Percentiles rank a stretch among this genome's conserved stretches.
phyloP scores from a whole-genome alignment of 352 stramenopile genomes.

The Phytophthora sansomeana region DNA sequence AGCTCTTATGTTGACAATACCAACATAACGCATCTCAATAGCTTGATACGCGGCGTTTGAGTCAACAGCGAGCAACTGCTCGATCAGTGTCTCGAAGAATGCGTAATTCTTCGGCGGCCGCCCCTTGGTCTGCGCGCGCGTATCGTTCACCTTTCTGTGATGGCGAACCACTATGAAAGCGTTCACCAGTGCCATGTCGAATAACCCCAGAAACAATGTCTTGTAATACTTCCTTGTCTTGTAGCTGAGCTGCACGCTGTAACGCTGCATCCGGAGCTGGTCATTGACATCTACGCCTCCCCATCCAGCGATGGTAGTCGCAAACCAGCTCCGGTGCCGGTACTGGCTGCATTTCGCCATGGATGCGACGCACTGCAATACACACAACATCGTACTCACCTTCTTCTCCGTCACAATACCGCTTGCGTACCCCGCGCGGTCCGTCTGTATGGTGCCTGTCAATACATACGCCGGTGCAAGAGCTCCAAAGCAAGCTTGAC shows the following conservation, averaged over 20 bases:
- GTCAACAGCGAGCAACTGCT: neutral
- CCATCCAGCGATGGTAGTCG: conserved; percentile 3
- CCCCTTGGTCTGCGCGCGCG: neutral
- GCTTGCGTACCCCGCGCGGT: conserved; percentile 1
- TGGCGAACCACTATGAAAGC: conserved; percentile 18
- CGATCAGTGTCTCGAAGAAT: conserved; percentile 1
- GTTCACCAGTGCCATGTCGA: conserved; percentile 33
- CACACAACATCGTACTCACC: too few relatives aligned
- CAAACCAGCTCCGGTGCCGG: neutral
- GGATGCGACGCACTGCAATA: neutral
- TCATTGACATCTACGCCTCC: neutral
- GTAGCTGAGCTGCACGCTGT: conserved; percentile 8
- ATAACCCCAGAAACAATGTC: conserved; percentile 4
- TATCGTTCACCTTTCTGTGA: neutral
- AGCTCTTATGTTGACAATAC: neutral
- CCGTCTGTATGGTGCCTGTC: conserved; percentile 8
- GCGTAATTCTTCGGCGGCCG: neutral
- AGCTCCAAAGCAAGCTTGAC: conserved; percentile 13
- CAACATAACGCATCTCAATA: neutral
- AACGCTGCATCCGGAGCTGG: conserved; percentile 1
- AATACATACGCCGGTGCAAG: conserved; percentile 13
- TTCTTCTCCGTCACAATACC: neutral
- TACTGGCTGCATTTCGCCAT: neutral
- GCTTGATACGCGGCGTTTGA: neutral
- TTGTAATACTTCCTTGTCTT: conserved; percentile 14